Evolutionary conservation across 2,329 filamentous ascomycete species (phyloP), one percentile per base, ranked within the genome.

Genomic region (Cryoendolithus antarcticus): DNA sequence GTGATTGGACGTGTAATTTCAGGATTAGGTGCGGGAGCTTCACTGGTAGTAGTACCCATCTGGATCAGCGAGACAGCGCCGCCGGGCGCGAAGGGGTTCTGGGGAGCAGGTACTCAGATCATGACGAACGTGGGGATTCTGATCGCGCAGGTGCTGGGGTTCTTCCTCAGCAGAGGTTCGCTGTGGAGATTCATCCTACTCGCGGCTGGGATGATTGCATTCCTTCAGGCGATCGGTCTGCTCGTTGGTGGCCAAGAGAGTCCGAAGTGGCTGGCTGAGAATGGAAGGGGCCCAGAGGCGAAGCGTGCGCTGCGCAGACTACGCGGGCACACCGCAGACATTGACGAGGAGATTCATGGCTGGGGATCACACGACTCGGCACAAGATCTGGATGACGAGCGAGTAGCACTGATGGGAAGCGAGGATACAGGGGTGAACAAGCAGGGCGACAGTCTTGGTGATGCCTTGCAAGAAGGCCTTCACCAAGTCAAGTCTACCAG

Each of bases 31-130:
- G 86, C 86, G 4, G 91, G 91, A 13, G 85, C 86, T 2, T 77
- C 86, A 1, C 89, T 91, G 2, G 91, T 98, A 13, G 84, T 95
- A 28, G 86, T 93, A 2, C 91, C 91, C 0, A 75, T 98, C 11
- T 98, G 93, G 66, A 86, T 98, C 50, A 88, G 86, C 34, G 91
- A 98, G 61, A 74, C 95, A 19, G 80, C 88, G 0, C 91, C 89
- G 3, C 76, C 76, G 0, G 65, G 69, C 19, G 51, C 56, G 45
- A 59, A 57, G 44, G 59, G 59, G n/a, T 76, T 93, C 45, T 96
- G 94, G 51, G 76, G 76, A 8, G 68, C 71, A 28, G 81, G 93
- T 61, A 96, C 91, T 0, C 89, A 98, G 58, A 79, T 96, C 54
- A 88, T 86, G 62, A 88, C 88, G 66, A 96, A 96, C 54, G 45